A percentile compares a stretch with the other conserved stretches of the same genome.
Conservation (phyloP, 306 rosid genomes). For the Rosa chinensis region DNA sequence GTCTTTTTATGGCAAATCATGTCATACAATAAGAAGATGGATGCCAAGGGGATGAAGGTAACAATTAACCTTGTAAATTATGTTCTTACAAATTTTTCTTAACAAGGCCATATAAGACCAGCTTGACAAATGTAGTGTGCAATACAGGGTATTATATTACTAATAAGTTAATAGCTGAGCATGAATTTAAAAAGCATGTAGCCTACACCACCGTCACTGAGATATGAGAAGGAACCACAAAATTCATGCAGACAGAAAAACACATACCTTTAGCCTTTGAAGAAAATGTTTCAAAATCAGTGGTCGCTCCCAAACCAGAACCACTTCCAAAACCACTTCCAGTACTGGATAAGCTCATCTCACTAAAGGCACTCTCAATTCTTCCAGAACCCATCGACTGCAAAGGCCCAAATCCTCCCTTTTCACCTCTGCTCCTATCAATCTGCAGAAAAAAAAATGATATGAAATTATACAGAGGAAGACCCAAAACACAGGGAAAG, state of each 20-base stretch:
- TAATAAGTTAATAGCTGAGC: not conserved
- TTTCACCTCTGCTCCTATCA: conserved; percentile 85
- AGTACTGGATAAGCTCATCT: conserved; percentile 72
- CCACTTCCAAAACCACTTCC: conserved; percentile 92
- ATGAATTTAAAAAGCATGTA: not conserved
- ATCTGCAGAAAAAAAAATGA: conserved; percentile 51
- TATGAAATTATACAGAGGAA: conserved; percentile 1
- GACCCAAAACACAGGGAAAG: conserved; percentile 5
- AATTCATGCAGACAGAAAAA: conserved; percentile 22
- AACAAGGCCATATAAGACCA: not conserved
- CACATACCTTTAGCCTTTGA: conserved; percentile 80
- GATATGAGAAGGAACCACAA: conserved; percentile 16
- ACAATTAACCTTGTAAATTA: conserved; percentile 1
- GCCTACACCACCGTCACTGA: conserved; percentile 17
- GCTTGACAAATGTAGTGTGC: not conserved
- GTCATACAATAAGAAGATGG: not conserved
- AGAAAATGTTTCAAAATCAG: conserved; percentile 75
- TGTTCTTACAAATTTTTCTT: not conserved
- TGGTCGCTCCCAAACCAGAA: conserved; percentile 69
- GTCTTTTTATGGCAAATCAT: not conserved
- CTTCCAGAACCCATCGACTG: conserved; percentile 94
- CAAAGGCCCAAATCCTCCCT: conserved; percentile 76
- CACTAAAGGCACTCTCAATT: conserved; percentile 72
- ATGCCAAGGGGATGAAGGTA: not conserved
- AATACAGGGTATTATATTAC: not conserved